A percentile compares a stretch with the other conserved stretches of the same genome.
Evolutionary conservation across 495 filamentous ascomycete genomes (phyloP).

Genomic region (Neurospora intermedia): DNA sequence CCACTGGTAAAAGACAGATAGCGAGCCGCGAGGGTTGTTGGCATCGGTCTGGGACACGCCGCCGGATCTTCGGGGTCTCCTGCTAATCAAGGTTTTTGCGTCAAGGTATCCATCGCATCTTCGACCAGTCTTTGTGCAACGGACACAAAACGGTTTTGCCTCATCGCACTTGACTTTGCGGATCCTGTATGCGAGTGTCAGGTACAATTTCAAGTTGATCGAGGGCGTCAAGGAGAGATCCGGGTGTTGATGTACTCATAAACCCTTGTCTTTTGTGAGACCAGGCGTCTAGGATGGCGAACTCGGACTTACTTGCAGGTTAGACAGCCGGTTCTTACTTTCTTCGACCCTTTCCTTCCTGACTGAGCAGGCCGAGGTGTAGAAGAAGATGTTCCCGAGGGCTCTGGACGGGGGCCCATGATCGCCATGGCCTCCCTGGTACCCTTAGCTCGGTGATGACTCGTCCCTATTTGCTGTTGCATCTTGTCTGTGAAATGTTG

Average conservation of each 20-base stretch:
- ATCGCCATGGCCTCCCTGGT: not conserved
- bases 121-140: conserved; percentile 36
- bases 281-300: not conserved
- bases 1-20: conserved; percentile 17
- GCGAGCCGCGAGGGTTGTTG: conserved; percentile 9
- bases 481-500: not conserved
- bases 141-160: conserved; percentile 30
- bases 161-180: conserved; percentile 37
- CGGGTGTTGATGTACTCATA: not conserved
- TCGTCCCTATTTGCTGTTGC: not conserved
- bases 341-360: conserved; percentile 25
- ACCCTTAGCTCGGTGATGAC: not conserved
- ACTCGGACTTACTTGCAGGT: conserved; percentile 25
- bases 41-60: not conserved
- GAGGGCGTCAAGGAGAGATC: not conserved
- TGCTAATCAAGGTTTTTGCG: conserved; percentile 18
- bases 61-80: conserved; percentile 16
- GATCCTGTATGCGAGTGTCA: conserved; percentile 12
- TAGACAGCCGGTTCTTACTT: conserved; percentile 27
- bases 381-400: conserved; percentile 6
- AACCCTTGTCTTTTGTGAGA: not conserved
- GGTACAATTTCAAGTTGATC: not conserved
- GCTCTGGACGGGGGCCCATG: not conserved
- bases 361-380: conserved; percentile 9
- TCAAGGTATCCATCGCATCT: conserved; percentile 34